These are phyloP conservation scores for Porodaedalea pini DNA, from an alignment of 1,284 basidiomycete genomes.

Conservation along the genomic window DNA sequence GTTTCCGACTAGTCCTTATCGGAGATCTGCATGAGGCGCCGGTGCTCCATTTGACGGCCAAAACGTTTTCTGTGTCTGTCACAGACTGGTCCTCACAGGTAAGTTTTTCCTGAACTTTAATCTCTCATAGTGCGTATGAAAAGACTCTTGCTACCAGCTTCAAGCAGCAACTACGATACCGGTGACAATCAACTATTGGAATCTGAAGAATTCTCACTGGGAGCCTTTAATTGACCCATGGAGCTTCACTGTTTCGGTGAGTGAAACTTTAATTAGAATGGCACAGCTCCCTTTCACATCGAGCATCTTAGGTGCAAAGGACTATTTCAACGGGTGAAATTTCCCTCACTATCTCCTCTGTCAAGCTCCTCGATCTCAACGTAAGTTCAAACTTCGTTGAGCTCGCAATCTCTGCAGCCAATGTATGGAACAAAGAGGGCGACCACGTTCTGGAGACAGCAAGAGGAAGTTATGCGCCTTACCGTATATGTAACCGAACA, in stretches of 20 bases:
- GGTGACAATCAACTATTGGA: constrained; percentile 92
- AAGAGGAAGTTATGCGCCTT: constrained; percentile 89
- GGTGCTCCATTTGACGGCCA: constrained; percentile 84
- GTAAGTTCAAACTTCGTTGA: constrained; percentile 91
- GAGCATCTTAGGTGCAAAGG: constrained; percentile 46
- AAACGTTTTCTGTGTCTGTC: constrained; percentile 79
- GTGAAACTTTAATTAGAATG: constrained; percentile 25
- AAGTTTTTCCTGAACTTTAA: constrained; percentile 22
- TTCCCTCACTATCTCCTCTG: constrained; percentile 66
- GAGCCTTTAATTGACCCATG: constrained; percentile 99
- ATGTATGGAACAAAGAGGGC: constrained; percentile 72
- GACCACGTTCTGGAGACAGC: constrained; percentile 68
- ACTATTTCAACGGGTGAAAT: constrained; percentile 51
- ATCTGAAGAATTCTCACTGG: constrained; percentile 97
- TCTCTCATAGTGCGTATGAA: neutral
- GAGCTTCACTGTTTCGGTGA: constrained; percentile 78
- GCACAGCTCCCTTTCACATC: constrained; percentile 3
- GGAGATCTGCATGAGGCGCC: constrained; percentile 96
- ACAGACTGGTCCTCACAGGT: constrained; percentile 96
- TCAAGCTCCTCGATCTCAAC: constrained; percentile 89
- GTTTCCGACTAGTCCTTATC: constrained; percentile 91
- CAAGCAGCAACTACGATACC: constrained; percentile 79
- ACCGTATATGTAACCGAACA: constrained; percentile 88
- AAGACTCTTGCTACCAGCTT: constrained; percentile 45
- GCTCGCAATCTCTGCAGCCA: constrained; percentile 73